Conservation (phyloP, 148 eudicot species). For the Diospyros kaki region DNA sequence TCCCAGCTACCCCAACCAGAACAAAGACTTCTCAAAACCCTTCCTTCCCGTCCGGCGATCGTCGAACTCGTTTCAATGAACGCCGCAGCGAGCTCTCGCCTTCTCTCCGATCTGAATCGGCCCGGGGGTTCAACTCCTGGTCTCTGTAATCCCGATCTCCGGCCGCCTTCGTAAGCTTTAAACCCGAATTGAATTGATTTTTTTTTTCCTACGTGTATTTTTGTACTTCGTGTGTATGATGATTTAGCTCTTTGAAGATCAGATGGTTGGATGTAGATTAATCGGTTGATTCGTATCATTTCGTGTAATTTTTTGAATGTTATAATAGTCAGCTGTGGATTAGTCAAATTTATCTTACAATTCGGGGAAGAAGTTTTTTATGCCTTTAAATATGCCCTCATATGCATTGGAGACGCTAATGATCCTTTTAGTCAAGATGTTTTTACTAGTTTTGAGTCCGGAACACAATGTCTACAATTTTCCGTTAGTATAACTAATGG, state of each 20-base stretch:
- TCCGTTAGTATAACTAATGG: not conserved
- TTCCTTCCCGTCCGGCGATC: too few species aligned
- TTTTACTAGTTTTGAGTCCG: too few species aligned
- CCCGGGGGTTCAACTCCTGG: not conserved
- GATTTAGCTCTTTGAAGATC: not conserved
- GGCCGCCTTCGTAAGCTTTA: not conserved
- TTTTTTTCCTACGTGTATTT: not conserved
- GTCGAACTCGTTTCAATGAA: slow-evolving; percentile 27
- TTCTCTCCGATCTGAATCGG: slow-evolving; percentile 20
- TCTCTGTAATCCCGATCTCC: not conserved
- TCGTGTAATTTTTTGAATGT: not conserved
- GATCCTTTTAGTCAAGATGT: too few species aligned
- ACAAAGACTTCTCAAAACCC: too few species aligned
- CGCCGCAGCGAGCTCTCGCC: slow-evolving; percentile 22
- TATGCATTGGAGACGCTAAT: too few species aligned
- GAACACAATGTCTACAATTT: not conserved
- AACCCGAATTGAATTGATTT: not conserved
- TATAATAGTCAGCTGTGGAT: too few species aligned
- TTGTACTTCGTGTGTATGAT: not conserved
- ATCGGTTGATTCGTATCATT: not conserved
- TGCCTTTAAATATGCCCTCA: too few species aligned
- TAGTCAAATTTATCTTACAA: too few species aligned
- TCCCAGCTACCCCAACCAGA: too few species aligned
- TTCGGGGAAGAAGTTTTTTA: too few species aligned
- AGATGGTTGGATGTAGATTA: not conserved